Percentiles rank a stretch among this genome's conserved stretches.
These are phyloP conservation scores for Rutstroemia sp. DNA, from an alignment of 2,329 filamentous ascomycete genomes.

Conservation along the genomic window DNA sequence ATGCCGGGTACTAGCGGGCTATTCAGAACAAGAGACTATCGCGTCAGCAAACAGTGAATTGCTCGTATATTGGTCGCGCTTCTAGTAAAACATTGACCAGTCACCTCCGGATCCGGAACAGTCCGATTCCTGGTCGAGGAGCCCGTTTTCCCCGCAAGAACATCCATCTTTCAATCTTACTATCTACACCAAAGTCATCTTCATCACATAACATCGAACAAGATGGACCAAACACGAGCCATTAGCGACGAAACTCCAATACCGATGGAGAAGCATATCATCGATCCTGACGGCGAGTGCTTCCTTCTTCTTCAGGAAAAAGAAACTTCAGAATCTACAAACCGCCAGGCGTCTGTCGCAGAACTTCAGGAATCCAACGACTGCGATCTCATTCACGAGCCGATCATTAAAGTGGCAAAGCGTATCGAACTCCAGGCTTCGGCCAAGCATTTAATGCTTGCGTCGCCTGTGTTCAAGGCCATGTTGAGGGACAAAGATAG, in stretches of 20 bases:
- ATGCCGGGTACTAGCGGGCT: too few relatives aligned
- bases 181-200: background rate
- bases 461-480: background rate
- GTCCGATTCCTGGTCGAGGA: too few relatives aligned
- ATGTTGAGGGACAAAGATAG: background rate
- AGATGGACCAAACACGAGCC: background rate
- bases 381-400: background rate
- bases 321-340: background rate
- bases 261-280: too few relatives aligned
- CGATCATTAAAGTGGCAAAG: background rate
- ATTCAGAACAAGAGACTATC: too few relatives aligned
- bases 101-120: too few relatives aligned
- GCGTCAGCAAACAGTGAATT: too few relatives aligned
- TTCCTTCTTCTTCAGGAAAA: background rate
- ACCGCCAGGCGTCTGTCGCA: background rate
- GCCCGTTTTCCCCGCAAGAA: too few relatives aligned
- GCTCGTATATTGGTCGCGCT: too few relatives aligned
- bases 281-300: background rate
- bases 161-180: too few relatives aligned
- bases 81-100: too few relatives aligned
- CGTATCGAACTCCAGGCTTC: background rate
- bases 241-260: background rate
- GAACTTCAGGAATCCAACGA: background rate
- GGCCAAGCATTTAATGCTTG: background rate
- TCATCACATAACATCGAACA: background rate